Conservation (phyloP, 192 early-diverging fungal species). For the Coemansia nantahalensis region DNA sequence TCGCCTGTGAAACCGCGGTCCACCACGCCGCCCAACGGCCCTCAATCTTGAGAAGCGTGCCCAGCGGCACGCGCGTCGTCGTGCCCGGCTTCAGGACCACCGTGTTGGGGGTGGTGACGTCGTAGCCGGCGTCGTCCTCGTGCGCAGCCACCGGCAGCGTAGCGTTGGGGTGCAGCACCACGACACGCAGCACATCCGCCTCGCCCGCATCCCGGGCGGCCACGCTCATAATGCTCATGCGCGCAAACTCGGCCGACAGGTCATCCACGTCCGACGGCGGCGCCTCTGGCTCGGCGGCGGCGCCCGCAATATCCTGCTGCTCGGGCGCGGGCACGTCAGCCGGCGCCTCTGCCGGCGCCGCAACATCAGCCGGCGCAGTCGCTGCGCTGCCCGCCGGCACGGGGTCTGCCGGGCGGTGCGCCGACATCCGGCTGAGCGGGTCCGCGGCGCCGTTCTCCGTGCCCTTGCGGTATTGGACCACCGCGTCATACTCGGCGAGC, state of each 20-base stretch:
- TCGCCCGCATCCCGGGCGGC: background rate
- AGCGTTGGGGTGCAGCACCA: background rate
- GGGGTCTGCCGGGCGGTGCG: too few species aligned
- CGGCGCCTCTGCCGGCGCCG: too few species aligned
- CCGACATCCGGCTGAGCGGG: background rate
- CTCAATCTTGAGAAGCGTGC: background rate
- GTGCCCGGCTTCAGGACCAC: background rate
- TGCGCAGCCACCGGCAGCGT: background rate
- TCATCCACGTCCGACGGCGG: background rate
- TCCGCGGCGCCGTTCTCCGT: constrained; percentile 6
- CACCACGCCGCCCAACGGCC: too few species aligned
- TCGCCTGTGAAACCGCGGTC: too few species aligned
- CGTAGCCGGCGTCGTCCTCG: background rate
- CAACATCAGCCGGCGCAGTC: too few species aligned
- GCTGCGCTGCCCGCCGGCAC: too few species aligned
- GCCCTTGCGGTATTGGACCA: constrained; percentile 6
- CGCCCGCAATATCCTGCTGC: background rate
- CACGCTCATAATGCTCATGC: background rate
- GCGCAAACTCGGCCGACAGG: background rate
- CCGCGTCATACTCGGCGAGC: background rate
- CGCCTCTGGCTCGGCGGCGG: too few species aligned
- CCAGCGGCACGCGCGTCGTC: background rate
- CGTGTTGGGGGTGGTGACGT: background rate
- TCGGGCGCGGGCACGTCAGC: background rate
- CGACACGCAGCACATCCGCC: background rate